These are phyloP conservation scores for Solanum appendiculatum DNA, from an alignment of 257 asterid genomes.

Conservation along the genomic window DNA sequence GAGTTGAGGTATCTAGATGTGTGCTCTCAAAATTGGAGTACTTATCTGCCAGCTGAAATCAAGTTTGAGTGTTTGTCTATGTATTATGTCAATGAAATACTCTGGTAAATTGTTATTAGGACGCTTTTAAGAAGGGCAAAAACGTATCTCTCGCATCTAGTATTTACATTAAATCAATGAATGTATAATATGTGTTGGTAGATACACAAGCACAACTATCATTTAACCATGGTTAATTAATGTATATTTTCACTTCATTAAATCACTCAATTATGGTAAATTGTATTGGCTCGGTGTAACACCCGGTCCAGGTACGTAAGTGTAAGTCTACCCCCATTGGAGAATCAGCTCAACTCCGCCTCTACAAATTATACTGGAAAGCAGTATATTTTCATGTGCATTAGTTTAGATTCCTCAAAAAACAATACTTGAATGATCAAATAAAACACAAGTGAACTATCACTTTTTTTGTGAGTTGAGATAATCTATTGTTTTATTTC, in stretches of 20 bases:
- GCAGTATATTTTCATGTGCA: not conserved
- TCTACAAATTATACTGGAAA: not conserved
- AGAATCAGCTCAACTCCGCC: no score
- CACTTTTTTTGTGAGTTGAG: no score
- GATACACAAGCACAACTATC: not conserved
- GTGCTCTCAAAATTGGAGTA: not conserved
- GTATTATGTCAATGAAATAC: not conserved
- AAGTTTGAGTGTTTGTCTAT: no score
- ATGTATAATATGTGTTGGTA: not conserved
- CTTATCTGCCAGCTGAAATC: no score
- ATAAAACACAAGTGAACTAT: not conserved
- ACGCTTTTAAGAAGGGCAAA: not conserved
- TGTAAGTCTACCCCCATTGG: not conserved
- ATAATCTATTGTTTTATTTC: no score
- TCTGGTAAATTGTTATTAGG: not conserved
- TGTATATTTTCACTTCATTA: not conserved
- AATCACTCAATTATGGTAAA: not conserved
- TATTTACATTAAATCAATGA: not conserved
- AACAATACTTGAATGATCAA: not conserved
- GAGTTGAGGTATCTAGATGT: not conserved
- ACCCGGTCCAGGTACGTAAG: no score
- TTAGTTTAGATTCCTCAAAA: not conserved
- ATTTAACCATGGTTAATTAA: not conserved
- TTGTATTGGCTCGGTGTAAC: not conserved
- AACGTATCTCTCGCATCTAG: not conserved